These are phyloP conservation scores for Lipomyces mesembrius DNA, from an alignment of 805 yeast genomes.

Conservation along the genomic window DNA sequence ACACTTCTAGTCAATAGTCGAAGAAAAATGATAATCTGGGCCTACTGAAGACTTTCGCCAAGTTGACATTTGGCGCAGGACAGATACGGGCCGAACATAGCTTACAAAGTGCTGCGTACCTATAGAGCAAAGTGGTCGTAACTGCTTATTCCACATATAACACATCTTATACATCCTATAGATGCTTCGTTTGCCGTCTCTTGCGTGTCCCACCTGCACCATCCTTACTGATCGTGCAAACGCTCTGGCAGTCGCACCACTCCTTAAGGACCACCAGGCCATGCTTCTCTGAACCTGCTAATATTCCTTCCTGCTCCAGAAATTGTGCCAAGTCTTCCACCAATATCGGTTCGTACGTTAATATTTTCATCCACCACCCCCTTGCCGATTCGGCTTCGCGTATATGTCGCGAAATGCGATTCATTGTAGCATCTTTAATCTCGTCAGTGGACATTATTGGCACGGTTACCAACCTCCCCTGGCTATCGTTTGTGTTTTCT, in stretches of 20 bases:
- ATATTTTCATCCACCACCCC: slow-evolving; percentile 35
- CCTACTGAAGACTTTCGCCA: slow-evolving; percentile 39
- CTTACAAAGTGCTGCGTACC: not conserved
- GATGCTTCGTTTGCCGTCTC: slow-evolving; percentile 1
- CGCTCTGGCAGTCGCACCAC: slow-evolving; percentile 34
- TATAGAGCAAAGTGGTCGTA: no score
- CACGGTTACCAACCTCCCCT: not conserved
- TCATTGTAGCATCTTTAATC: slow-evolving; percentile 18
- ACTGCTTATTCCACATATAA: not conserved
- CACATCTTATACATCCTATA: not conserved
- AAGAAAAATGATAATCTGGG: slow-evolving; percentile 18
- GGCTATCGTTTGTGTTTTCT: not conserved
- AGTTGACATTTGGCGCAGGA: slow-evolving; percentile 31
- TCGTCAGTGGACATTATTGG: slow-evolving; percentile 13
- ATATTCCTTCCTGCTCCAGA: slow-evolving; percentile 17
- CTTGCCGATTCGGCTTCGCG: slow-evolving; percentile 11
- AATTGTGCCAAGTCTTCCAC: slow-evolving; percentile 29
- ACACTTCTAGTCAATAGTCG: slow-evolving; percentile 8
- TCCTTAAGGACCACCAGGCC: slow-evolving; percentile 19
- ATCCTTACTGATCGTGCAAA: slow-evolving; percentile 20
- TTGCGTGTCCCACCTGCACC: slow-evolving; percentile 11
- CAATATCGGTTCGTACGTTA: slow-evolving; percentile 33
- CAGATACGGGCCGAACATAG: slow-evolving; percentile 39
- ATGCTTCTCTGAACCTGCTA: not conserved
- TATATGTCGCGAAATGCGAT: slow-evolving; percentile 15